phyloP scores from a whole-genome alignment of 352 stramenopile genomes.

The Globisporangium recalcitrans region DNA sequence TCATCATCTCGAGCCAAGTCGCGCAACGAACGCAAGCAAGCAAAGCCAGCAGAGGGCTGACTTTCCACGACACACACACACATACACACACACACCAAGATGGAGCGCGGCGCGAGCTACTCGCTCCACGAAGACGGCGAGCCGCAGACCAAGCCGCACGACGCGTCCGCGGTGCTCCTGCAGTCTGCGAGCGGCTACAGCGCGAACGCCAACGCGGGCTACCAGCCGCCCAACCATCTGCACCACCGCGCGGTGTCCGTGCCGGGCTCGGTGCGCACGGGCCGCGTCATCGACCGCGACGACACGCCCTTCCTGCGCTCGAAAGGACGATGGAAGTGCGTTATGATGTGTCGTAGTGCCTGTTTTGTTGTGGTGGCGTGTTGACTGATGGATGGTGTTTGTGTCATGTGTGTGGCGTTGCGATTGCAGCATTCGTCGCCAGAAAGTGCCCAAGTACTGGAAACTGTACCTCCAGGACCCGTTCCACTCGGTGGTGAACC shows the following conservation, averaged over 20 bases:
- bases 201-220: constrained; percentile 8
- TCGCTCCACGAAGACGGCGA: constrained; percentile 38
- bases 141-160: constrained; percentile 13
- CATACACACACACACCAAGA: no score
- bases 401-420: background rate
- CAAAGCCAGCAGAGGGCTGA: background rate
- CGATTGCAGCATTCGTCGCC: constrained; percentile 54
- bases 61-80: no score
- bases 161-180: constrained; percentile 9
- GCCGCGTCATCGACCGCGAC: constrained; percentile 69
- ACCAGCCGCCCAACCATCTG: constrained; percentile 13
- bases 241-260: constrained; percentile 14
- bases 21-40: background rate
- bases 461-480: constrained; percentile 80
- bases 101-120: constrained; percentile 45
- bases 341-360: constrained; percentile 2
- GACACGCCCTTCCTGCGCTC: constrained; percentile 62
- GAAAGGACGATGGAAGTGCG: constrained; percentile 76
- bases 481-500: constrained; percentile 81
- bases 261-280: constrained; percentile 26
- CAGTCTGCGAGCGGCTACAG: constrained; percentile 18
- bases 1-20: background rate
- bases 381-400: background rate
- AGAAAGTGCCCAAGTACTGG: constrained; percentile 78
- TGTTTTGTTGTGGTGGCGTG: background rate